Evolutionary conservation across 352 stramenopile species (phyloP), one percentile per base, ranked within the genome.

Genomic region (Phytopythium montanum): DNA sequence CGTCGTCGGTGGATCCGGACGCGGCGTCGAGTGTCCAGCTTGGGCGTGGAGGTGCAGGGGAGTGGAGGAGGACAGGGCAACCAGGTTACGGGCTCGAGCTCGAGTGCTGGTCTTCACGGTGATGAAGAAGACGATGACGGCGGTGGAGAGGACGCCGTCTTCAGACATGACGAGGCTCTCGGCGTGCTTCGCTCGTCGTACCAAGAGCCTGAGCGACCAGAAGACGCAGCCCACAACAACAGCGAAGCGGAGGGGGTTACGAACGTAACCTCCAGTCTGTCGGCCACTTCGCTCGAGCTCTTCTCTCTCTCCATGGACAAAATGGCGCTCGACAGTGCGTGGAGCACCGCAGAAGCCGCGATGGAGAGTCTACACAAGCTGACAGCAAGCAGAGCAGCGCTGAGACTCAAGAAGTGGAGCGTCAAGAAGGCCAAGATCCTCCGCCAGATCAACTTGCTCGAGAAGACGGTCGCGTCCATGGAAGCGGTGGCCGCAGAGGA

Each of bases 381-480:
- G 12, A 65, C 74, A 23, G 87, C 85, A 60, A 70, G 63, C 41
- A 73, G 84, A 44, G 66, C 62, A 33, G 36, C 54, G 0, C 70
- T 76, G 25, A 76, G 66, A 23, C 82, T 80, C 42, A 73, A 85
- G 38, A 68, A 69, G 12, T 90, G 79, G 77, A 28, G 48, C 21
- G 52, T 88, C 16, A 85, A 87, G 52, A 86, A 87, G 14, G 79
- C 83, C 18, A 89, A 87, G 34, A 65, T 92, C 46, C 68, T 73
- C 49, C 76, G 81, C 36, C 81, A 92, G 59, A 92, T 92, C 21
- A 64, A 79, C 54, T 41, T 88, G 51, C 55, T 92, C 10, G 81
- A 92, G 60, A 90, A 87, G 52, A 85, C 73, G 0, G 85, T 92
- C 42, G 66, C 72, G 29, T 86, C 81, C 1, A 87, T 92, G 72